phyloP scores from a whole-genome alignment of 1,284 basidiomycete genomes.

The Irpex sp. region DNA sequence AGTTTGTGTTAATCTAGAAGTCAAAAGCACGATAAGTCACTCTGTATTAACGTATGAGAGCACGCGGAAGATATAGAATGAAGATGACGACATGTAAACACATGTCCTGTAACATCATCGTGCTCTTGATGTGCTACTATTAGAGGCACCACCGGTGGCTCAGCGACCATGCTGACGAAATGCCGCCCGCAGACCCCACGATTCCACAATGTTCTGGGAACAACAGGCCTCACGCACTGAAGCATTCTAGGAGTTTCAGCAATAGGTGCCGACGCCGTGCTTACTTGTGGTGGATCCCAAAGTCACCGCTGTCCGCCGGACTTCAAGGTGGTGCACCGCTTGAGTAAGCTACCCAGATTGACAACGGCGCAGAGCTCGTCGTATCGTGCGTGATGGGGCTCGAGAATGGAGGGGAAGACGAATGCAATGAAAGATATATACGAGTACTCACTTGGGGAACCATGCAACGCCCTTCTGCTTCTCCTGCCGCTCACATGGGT shows the following conservation, averaged over 20 bases:
- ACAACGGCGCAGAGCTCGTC: too few relatives aligned
- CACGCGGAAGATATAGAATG: neutral
- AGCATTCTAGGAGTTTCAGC: neutral
- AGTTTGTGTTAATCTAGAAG: constrained; percentile 25
- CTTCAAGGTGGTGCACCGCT: neutral
- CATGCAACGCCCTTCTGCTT: constrained; percentile 17
- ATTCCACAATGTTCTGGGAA: too few relatives aligned
- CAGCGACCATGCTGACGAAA: too few relatives aligned
- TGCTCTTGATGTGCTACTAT: too few relatives aligned
- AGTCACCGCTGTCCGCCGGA: neutral
- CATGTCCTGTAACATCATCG: neutral
- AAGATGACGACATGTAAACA: neutral
- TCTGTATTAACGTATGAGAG: neutral
- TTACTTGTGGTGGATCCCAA: neutral
- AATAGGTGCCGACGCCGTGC: neutral
- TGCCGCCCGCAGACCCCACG: too few relatives aligned
- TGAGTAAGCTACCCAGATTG: neutral
- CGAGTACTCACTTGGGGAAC: constrained; percentile 24
- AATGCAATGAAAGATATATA: neutral
- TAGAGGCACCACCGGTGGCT: too few relatives aligned
- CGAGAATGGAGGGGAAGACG: neutral
- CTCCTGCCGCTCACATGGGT: constrained; percentile 25
- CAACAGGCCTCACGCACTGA: too few relatives aligned
- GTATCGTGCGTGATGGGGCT: neutral
- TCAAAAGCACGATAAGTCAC: neutral